Percentiles rank a stretch among this genome's conserved stretches.
Evolutionary conservation across 202 grass and related monocot genomes (phyloP).

Genomic region (Musa balbisiana): DNA sequence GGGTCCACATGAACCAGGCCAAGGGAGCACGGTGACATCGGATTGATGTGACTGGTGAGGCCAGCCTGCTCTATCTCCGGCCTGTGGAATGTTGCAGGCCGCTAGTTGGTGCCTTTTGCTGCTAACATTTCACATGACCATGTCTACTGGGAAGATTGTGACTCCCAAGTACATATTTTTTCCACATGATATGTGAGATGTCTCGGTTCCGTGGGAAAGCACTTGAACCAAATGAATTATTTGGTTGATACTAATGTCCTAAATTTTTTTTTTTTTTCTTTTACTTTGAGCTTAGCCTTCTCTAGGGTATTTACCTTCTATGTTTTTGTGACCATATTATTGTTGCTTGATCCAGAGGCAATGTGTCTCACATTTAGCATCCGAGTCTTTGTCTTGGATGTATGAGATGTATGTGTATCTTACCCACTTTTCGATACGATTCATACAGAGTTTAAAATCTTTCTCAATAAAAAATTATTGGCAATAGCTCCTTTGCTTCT

Average conservation of each 20-base stretch:
- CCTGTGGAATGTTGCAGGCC: not conserved
- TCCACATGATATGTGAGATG: slow-evolving; percentile 4
- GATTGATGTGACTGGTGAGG: slow-evolving; percentile 4
- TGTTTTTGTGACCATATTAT: not conserved
- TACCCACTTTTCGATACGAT: not conserved
- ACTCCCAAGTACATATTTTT: slow-evolving; percentile 6
- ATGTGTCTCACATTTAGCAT: not conserved
- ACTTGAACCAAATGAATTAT: not conserved
- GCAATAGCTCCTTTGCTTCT: not conserved
- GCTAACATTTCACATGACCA: not conserved
- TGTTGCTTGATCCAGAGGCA: not conserved
- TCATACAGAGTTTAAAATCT: not conserved
- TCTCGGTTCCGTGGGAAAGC: not conserved
- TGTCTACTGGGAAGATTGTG: not conserved
- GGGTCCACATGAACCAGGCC: not conserved
- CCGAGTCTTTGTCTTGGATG: not conserved
- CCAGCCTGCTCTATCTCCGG: not conserved
- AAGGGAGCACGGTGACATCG: slow-evolving; percentile 5
- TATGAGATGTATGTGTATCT: not conserved
- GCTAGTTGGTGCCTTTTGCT: not conserved
- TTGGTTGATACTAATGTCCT: not conserved
- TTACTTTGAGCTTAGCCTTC: not conserved
- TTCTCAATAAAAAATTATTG: too few relatives aligned
- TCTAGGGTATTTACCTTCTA: not conserved
- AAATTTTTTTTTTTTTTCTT: not conserved